Evolutionary conservation across 1,284 basidiomycete species (phyloP), one percentile per base, ranked within the genome.

Genomic region (Apiotrichum veenhuisii): DNA sequence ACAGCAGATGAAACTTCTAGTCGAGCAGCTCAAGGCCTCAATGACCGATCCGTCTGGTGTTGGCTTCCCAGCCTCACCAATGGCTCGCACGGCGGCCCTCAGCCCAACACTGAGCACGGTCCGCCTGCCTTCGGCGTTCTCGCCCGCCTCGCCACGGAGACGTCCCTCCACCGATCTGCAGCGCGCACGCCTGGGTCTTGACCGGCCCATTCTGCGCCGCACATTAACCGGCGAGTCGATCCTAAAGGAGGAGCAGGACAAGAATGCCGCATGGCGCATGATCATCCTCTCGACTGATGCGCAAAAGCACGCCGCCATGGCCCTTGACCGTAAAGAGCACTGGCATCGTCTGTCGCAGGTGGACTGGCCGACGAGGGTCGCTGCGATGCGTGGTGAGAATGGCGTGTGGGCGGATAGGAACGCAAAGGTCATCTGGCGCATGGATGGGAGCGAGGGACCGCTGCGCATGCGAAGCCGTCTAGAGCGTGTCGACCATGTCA

Each of bases 401-500:
- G 89, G 89, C 0, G 69, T 93, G 15, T 93, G 91, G 91, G 83
- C 85, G 5, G 80, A 82, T 48, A 72, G 81, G n/a, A 76, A 70
- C 36, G 72, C 77, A 25, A 72, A 73, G 12, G 80, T 80, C 7
- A 71, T 81, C 12, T 94, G 90, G 89, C 79, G 85, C 48, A 74
- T 92, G 36, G 91, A 93, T 62, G 90, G 92, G 63, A 92, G 89
- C 8, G 91, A 94, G 69, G 91, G 91, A 0, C 91, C 91, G 3
- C 83, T 88, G 66, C 83, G 91, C 50, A 86, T 88, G 59, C 81
- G 68, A 26, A 64, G 66, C 44, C 68, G 71, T 34, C 58, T 74
- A 40, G 73, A 73, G 57, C 63, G 75, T 26, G 59, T 71, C 43
- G 67, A 65, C 30, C 41, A 36, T 37, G 27, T 45, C 18, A 23